A percentile compares a stretch with the other conserved stretches of the same genome.
phyloP scores from a whole-genome alignment of 371 early-diverging fungal genomes.

The Rhizopus arrhizus region DNA sequence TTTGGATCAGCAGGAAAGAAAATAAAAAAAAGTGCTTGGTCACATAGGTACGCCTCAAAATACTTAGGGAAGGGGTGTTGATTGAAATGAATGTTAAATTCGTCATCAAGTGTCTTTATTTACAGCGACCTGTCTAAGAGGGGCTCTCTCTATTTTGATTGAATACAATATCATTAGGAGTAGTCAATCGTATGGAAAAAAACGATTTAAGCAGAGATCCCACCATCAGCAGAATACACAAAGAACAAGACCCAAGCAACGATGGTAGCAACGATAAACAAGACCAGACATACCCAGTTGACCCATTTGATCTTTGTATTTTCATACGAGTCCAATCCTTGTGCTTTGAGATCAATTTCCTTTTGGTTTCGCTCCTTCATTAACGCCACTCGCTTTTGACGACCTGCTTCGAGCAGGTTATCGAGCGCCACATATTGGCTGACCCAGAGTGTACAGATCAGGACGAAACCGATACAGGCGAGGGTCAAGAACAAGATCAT shows the following conservation, averaged over 20 bases:
- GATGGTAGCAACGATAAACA: conserved; percentile 19
- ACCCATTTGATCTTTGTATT: conserved; percentile 13
- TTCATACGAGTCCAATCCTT: conserved; percentile 28
- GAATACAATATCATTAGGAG: too few species aligned
- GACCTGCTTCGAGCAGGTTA: conserved; percentile 31
- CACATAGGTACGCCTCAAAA: too few species aligned
- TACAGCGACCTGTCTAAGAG: too few species aligned
- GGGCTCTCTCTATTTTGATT: too few species aligned
- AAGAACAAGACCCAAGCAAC: conserved; percentile 39
- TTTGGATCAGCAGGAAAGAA: too few species aligned
- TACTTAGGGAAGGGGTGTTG: too few species aligned
- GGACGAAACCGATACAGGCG: conserved; percentile 26
- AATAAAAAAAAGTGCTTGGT: too few species aligned
- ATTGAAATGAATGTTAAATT: too few species aligned
- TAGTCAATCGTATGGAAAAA: neutral
- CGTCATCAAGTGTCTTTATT: too few species aligned
- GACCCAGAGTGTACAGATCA: conserved; percentile 23
- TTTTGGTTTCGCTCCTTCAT: conserved; percentile 35
- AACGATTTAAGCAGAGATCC: conserved; percentile 19
- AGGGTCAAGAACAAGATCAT: conserved; percentile 54
- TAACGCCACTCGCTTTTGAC: conserved; percentile 19
- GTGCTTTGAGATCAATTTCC: conserved; percentile 24
- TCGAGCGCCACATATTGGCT: conserved; percentile 22
- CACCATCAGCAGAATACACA: conserved; percentile 28
- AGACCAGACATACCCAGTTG: conserved; percentile 23